Base-by-base conservation (phyloP, 2,329 filamentous ascomycete species). In the Cladophialophora chaetospira region DNA sequence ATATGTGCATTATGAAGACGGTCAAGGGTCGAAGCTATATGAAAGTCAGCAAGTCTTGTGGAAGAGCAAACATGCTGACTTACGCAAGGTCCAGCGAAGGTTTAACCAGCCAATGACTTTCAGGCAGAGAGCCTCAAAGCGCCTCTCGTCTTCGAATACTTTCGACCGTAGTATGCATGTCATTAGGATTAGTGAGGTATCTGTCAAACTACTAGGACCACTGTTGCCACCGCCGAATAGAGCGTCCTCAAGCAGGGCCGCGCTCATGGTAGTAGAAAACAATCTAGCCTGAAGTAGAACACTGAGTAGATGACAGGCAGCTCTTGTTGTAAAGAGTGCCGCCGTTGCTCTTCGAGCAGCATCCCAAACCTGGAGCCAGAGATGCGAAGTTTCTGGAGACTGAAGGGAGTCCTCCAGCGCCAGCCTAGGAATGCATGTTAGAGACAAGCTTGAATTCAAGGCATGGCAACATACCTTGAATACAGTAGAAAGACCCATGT, bases 81-180 rank as follows among this genome's bases (percentile, higher is more conserved):
- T 77, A 93, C 89, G 86, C 63, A 91, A 88, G 63, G 85, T 86
- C 91, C 93, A 99, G 66, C 82, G 87, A 29, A 85, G 82, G 65
- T 91, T 86, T 1, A 94, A 71, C 94, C 94, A 99, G 65, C 85
- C 81, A 54, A 94, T 82, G 31, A 94, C 81, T 85, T 88, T 33
- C 84, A 86, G 3, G 86, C 88, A 35, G 79, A 78, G 63, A 86
- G 82, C 63, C 83, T 88, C 31, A 83, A 82, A 56, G 83, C 86
- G 1, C 89, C 88, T 42, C 88, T 84, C 65, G 87, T 82, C 25
- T 82, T 79, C 63, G 88, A 64, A 52, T 2, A 56, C 85, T 50
- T 85, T 83, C 36, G 85, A 75, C 54, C 85, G 81, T 31, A 94
- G 77, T 38, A 95, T 71, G 53, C 82, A 82, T 13, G 82, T 77